Percentiles rank a stretch among this genome's conserved stretches.
phyloP scores from a whole-genome alignment of 164 flowering plant genomes.

The Buxus sempervirens region DNA sequence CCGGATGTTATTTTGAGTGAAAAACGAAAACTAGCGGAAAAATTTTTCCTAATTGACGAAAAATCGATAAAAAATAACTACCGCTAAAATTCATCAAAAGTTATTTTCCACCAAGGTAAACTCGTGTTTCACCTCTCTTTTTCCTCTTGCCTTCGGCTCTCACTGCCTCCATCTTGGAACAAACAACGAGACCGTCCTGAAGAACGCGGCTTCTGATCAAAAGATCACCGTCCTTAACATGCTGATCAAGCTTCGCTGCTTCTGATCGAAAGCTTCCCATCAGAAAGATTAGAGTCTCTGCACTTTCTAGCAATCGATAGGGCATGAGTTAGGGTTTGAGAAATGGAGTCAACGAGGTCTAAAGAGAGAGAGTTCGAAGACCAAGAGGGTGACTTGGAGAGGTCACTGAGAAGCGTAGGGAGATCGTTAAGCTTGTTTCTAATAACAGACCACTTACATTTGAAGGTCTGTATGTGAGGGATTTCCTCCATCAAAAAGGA shows the following conservation, averaged over 20 bases:
- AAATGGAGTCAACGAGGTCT: conserved; percentile 40
- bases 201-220: conserved; percentile 56
- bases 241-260: conserved; percentile 40
- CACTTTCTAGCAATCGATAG: conserved; percentile 33
- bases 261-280: conserved; percentile 55
- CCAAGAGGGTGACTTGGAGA: conserved; percentile 35
- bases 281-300: conserved; percentile 17
- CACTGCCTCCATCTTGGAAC: conserved; percentile 41
- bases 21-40: no score
- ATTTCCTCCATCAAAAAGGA: conserved; percentile 20
- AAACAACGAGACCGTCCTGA: conserved; percentile 22
- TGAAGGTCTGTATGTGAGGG: conserved; percentile 31
- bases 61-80: no score
- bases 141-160: conserved; percentile 41
- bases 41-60: no score
- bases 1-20: no score
- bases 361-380: conserved; percentile 39
- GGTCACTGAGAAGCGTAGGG: conserved; percentile 42
- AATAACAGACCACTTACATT: conserved; percentile 48
- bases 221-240: conserved; percentile 41
- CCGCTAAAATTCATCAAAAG: no score
- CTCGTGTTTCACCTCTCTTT: no score
- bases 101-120: no score
- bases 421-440: conserved; percentile 40
- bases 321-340: conserved; percentile 36